These are phyloP conservation scores for Scheffersomyces quercinus DNA, from an alignment of 1,139 yeast species.

Conservation along the genomic window DNA sequence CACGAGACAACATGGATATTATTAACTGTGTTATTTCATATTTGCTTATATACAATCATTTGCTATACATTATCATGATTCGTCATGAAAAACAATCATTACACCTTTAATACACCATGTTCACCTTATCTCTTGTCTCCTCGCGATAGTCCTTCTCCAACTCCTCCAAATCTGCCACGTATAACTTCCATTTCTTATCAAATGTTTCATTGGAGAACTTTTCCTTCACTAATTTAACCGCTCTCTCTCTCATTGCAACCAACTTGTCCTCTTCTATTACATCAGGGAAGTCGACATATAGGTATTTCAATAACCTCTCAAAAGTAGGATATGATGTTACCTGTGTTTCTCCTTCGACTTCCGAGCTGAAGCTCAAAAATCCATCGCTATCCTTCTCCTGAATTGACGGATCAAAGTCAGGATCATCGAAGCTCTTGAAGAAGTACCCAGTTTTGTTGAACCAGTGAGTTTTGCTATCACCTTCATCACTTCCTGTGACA, in stretches of 20 bases:
- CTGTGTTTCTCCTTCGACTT: conserved; percentile 8
- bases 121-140: conserved; percentile 37
- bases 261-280: conserved; percentile 39
- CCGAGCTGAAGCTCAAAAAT: conserved; percentile 14
- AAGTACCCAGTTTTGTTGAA: conserved; percentile 66
- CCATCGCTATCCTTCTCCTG: conserved; percentile 3
- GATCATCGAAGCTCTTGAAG: conserved; percentile 55
- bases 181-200: conserved; percentile 56
- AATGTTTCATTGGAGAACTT: conserved; percentile 74
- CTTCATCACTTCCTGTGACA: conserved; percentile 37
- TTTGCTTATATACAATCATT: too few relatives aligned
- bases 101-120: conserved; percentile 34
- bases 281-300: conserved; percentile 42
- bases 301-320: conserved; percentile 31
- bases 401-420: conserved; percentile 58
- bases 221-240: conserved; percentile 48
- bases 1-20: too few relatives aligned
- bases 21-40: too few relatives aligned
- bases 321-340: conserved; percentile 41
- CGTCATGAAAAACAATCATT: conserved; percentile 1
- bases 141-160: conserved; percentile 43
- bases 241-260: conserved; percentile 50
- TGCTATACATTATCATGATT: background rate
- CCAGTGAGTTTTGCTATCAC: conserved; percentile 22
- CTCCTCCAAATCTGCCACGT: conserved; percentile 36